Evolutionary conservation across 192 early-diverging fungal species (phyloP).

Genomic region (Polychytrium aggregatum): DNA sequence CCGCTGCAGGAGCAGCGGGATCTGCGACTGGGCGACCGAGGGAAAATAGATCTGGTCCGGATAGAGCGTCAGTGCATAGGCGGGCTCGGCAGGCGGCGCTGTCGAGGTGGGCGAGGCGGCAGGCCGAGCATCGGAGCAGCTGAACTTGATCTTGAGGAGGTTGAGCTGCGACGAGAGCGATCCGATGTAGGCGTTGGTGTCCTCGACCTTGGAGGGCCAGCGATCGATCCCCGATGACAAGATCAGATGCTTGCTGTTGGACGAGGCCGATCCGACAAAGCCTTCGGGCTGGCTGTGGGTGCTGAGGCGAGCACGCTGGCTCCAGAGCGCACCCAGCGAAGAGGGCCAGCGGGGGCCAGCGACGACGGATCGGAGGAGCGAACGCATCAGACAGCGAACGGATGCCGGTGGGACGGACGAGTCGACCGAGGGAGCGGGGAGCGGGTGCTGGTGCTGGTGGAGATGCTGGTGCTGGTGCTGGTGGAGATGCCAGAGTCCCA

Average conservation of each 20-base stretch:
- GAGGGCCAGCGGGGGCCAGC: too few species aligned
- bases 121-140: background rate
- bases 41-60: conserved; percentile 8
- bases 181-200: conserved; percentile 4
- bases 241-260: conserved; percentile 9
- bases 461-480: too few species aligned
- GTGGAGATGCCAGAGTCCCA: too few species aligned
- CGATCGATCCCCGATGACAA: background rate
- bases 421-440: too few species aligned
- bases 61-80: conserved; percentile 3
- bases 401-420: too few species aligned
- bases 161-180: background rate
- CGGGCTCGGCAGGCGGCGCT: too few species aligned
- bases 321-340: too few species aligned
- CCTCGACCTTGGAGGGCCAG: conserved; percentile 5
- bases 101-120: background rate
- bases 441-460: too few species aligned
- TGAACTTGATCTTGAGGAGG: background rate
- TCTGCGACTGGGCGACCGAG: background rate
- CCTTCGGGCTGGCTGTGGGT: too few species aligned
- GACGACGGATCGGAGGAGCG: too few species aligned
- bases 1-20: background rate
- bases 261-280: conserved; percentile 5
- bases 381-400: too few species aligned
- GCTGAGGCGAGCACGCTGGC: too few species aligned